Base-by-base conservation (phyloP, 495 filamentous ascomycete species). In the Aspergillus ostianus region DNA sequence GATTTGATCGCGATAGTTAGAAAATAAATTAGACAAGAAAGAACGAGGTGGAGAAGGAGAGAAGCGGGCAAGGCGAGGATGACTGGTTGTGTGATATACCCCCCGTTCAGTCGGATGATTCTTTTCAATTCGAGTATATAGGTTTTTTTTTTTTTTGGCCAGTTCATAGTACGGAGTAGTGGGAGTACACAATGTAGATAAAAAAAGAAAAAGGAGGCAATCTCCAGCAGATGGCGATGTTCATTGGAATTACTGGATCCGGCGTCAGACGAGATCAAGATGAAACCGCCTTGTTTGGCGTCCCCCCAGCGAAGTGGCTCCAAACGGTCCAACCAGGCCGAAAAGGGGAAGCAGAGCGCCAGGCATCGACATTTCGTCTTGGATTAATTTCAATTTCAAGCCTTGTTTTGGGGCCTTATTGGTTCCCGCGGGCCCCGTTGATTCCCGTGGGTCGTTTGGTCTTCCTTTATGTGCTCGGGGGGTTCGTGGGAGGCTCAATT, bases 1-100 rank as follows among this genome's bases (percentile, higher is more conserved):
- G 90, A 74, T 81, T 99, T 36, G 94, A 98, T 78, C 80, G 87
- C 20, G 79, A 73, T 19, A 62, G 53, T 19, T 67, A 46, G 41
- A 41, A 10, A 15, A 15, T 15, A 15, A 4, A 9, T 59, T 36
- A 26, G 23, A 26, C 23, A 26, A 26, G 18, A n/a, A 26, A 26
- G 54, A 32, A 8, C 32, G 17, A 53, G 41, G 36, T 47, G n/a
- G 36, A 19, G 19, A 21, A n/a, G 32, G 44, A 51, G 47, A 47
- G 36, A 12, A 12, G 47, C 21, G 32, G 41, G 23, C 4, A 29
- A 29, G 23, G 36, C 20, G 32, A 10, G 19, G 20, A 52, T 29
- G 50, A 26, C 27, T 9, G 19, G 19, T n/a, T n/a, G 50, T 29
- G 26, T 52, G 50, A 52, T 52, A 52, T 52, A 52, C 50, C 50